Evolutionary conservation across 345 rosid genomes (phyloP), one percentile per base, ranked within the genome.

Genomic region (Triadica sebifera): DNA sequence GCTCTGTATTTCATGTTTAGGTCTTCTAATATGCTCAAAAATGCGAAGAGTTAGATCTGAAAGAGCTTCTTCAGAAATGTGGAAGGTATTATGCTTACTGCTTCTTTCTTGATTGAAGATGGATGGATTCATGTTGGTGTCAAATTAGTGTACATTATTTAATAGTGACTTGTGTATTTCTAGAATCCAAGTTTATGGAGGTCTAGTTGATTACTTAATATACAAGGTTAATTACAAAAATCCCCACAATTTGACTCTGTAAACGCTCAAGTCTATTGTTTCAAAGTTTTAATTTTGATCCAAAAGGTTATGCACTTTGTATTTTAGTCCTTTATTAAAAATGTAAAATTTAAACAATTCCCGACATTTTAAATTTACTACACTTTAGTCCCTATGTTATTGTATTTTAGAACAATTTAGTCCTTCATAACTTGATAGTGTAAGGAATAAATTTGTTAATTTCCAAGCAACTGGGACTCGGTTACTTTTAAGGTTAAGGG

Each of bases 11-110:
- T 66, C 16, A 55, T 81, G 22, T 78, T 38, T 77, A 89, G 93
- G 93, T 24, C 77, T 87, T 62, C 47, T 81, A 13, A 72, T 89
- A 74, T 86, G 87, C 84, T 75, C 75, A 74, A 86, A 85, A 81
- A 87, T 87, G 88, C 81, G 90, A 75, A 86, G 81, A 72, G 88
- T 87, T 74, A 78, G 85, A 84, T 87, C 87, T 64, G 93, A 89
- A 68, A 84, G 87, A 75, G 86, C 87, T 74, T 73, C 90, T 45
- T 86, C 87, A 45, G 93, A 89, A 69, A 89, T 85, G 75, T 75
- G 83, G 86, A 89, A 89, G 93, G 93, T 89, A 78, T 47, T 49
- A 49, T n/a, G 49, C 46, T 51, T 58, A 9, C 56, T 10, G 53
- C 63, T 69, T 20, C 65, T 29, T 38, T 50, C 38, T 49, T 25